phyloP scores from a whole-genome alignment of 1,284 basidiomycete genomes.

The Leccinum fuscescens region DNA sequence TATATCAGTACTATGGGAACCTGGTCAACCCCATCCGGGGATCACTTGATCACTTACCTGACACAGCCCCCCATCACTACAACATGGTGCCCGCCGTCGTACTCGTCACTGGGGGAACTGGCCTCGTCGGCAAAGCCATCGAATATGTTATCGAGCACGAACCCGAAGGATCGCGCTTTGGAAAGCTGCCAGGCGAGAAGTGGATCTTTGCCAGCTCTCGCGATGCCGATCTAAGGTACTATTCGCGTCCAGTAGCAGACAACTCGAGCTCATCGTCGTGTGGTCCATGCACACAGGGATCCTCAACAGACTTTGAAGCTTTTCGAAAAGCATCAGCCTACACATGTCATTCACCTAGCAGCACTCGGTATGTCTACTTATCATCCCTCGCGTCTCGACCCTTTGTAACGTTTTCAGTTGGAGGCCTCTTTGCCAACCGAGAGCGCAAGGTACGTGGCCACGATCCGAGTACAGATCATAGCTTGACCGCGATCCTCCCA shows the following conservation, averaged over 20 bases:
- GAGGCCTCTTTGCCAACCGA: conserved; percentile 91
- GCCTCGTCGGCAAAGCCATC: conserved; percentile 84
- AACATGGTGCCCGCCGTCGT: conserved; percentile 49
- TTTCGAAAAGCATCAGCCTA: conserved; percentile 86
- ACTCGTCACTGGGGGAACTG: conserved; percentile 82
- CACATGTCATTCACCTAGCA: conserved; percentile 88
- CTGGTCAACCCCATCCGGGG: not conserved
- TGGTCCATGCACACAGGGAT: conserved; percentile 44
- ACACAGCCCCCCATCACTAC: not conserved
- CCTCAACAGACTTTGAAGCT: conserved; percentile 60
- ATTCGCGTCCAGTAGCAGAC: not conserved
- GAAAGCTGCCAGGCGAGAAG: conserved; percentile 68
- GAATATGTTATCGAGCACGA: conserved; percentile 77
- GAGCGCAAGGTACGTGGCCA: conserved; percentile 65
- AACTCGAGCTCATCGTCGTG: not conserved
- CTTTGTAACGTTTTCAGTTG: conserved; percentile 51
- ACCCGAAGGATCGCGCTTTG: conserved; percentile 72
- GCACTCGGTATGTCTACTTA: conserved; percentile 60
- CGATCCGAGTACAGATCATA: not conserved
- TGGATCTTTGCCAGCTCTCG: conserved; percentile 82
- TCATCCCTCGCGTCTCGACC: not conserved
- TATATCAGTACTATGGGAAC: conserved; percentile 14
- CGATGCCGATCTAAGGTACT: conserved; percentile 75
- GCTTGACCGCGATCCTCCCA: not conserved
- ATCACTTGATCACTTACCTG: not conserved